Percentiles rank a stretch among this genome's conserved stretches.
Conservation (phyloP, 2,329 filamentous ascomycete genomes). For the Botrytis pseudocinerea region DNA sequence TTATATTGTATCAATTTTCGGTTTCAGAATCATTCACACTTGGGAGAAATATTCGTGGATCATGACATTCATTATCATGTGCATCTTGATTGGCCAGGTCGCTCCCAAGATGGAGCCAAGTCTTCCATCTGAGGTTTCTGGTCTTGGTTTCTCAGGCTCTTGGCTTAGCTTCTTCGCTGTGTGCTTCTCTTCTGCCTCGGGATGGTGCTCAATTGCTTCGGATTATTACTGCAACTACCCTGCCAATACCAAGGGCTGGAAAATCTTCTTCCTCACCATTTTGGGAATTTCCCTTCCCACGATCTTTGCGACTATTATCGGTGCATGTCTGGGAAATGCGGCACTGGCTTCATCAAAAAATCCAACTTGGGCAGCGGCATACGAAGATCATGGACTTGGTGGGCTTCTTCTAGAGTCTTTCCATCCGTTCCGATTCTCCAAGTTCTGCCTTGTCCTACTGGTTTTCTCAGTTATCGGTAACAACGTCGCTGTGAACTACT, state of each 20-base stretch:
- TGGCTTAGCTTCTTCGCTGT: slow-evolving; percentile 37
- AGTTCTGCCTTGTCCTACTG: slow-evolving; percentile 46
- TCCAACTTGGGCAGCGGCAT: slow-evolving; percentile 45
- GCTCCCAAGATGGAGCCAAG: slow-evolving; percentile 46
- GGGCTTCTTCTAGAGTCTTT: slow-evolving; percentile 49
- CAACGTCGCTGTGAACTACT: slow-evolving; percentile 40
- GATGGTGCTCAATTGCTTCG: slow-evolving; percentile 40
- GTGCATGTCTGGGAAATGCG: slow-evolving; percentile 45
- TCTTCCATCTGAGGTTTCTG: slow-evolving; percentile 40
- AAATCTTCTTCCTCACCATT: slow-evolving; percentile 38
- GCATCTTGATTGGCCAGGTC: slow-evolving; percentile 50
- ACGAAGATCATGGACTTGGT: slow-evolving; percentile 48
- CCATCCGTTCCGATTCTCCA: slow-evolving; percentile 49
- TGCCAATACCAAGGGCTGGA: slow-evolving; percentile 39
- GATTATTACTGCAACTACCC: slow-evolving; percentile 42
- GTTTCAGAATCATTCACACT: slow-evolving; percentile 47
- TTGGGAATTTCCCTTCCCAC: slow-evolving; percentile 38
- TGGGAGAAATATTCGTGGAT: slow-evolving; percentile 53
- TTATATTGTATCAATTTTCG: slow-evolving; percentile 39
- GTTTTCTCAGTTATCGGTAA: slow-evolving; percentile 40
- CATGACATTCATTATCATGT: slow-evolving; percentile 49
- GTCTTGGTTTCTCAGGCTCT: slow-evolving; percentile 41
- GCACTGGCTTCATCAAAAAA: slow-evolving; percentile 41
- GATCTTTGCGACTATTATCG: slow-evolving; percentile 47
- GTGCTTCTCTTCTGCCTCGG: slow-evolving; percentile 37